Base-by-base conservation (phyloP, 2,329 filamentous ascomycete genomes). In the Aureobasidium sp. region DNA sequence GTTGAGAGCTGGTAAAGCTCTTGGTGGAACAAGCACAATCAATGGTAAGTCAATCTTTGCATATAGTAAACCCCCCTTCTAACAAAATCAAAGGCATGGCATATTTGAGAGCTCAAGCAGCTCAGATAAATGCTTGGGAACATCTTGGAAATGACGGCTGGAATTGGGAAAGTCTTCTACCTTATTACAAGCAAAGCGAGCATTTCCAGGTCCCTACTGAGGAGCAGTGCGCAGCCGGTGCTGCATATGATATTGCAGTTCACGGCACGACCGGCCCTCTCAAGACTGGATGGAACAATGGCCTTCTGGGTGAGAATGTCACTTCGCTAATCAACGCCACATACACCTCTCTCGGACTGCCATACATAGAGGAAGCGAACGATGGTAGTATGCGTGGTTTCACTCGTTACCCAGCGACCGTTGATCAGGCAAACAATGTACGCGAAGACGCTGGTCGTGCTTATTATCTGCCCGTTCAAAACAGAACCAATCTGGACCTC, bases 401-500 rank as follows among this genome's bases (percentile, higher is more conserved):
- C 63, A 69, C 69, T n/a, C 63, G 75, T 2, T 78, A 72, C 67
- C 76, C 78, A 2, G 72, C 71, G 65, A 81, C 76, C 1, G 60
- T 79, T 16, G 70, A 80, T 62, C 63, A 68, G 1, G 67, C 68
- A 1, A 67, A 69, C n/a, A 69, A 74, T 63, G 69, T 76, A 10
- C 73, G 78, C 10, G 73, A 76, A 61, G 78, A 81, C 68, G 76
- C 79, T 39, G 78, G 76, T 4, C 70, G 77, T 16, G 76, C 78
- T 5, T 81, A 78, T 64, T 81, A 79, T 65, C 78, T 71, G 59
- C 77, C 78, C 1, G 67, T 76, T 61, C 69, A 67, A 50, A 63
- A 70, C 21, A 69, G 78, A 48, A 52, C 68, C 2, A 81, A 81
- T 64, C 68, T 81, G 1, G 66, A 77, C 3, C 66, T 80, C 1